A percentile compares a stretch with the other conserved stretches of the same genome.
Evolutionary conservation across 2,329 filamentous ascomycete species (phyloP).

Genomic region (Periconia macrospinosa): DNA sequence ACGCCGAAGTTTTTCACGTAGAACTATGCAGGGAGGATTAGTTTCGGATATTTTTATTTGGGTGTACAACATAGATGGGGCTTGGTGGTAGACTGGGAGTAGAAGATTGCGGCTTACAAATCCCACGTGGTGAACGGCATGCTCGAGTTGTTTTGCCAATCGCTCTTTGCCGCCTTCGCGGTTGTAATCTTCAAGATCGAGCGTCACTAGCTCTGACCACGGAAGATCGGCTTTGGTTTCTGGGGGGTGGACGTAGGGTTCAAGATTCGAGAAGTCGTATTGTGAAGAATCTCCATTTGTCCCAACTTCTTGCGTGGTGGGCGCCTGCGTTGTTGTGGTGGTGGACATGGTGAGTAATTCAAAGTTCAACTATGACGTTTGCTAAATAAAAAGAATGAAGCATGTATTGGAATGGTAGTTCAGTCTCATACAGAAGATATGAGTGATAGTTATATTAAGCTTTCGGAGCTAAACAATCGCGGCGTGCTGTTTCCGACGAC

Average conservation of each 20-base stretch:
- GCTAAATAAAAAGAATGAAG: not conserved
- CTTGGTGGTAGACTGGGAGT: not conserved
- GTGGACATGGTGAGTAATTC: conserved; percentile 21
- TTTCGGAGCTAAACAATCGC: not conserved
- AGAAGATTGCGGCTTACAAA: conserved; percentile 4
- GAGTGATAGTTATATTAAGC: not conserved
- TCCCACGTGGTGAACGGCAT: conserved; percentile 7
- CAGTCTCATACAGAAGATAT: too few relatives aligned
- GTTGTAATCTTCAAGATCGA: conserved; percentile 6
- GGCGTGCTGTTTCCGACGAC: not conserved
- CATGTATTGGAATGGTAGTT: not conserved
- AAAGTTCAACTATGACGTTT: too few relatives aligned
- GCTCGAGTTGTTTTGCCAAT: conserved; percentile 6
- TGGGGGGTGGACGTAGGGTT: conserved; percentile 49
- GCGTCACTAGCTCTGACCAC: conserved; percentile 12
- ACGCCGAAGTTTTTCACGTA: conserved; percentile 20
- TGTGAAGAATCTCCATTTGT: conserved; percentile 16
- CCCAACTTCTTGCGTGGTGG: not conserved
- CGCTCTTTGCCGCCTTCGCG: conserved; percentile 4
- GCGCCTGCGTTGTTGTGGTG: conserved; percentile 19
- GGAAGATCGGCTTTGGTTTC: conserved; percentile 55
- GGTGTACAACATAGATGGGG: conserved; percentile 8
- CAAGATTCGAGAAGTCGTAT: conserved; percentile 36
- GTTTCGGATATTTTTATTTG: conserved; percentile 18
- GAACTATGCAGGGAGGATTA: conserved; percentile 5